phyloP scores from a whole-genome alignment of 2,329 filamentous ascomycete species.

The Diatrype stigma region DNA sequence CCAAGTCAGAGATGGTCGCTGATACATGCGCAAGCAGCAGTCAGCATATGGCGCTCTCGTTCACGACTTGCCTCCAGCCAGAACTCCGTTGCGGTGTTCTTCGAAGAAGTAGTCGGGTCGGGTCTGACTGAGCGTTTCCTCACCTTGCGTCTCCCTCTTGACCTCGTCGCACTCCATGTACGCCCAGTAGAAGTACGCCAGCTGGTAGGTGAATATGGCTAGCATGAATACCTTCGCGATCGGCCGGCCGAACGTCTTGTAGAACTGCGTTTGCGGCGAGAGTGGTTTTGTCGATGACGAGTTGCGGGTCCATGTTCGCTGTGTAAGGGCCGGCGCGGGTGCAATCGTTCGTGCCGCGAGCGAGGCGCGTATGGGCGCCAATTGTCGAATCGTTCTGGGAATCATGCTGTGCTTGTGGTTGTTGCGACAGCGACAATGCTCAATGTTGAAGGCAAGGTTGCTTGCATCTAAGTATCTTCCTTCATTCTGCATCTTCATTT shows the following conservation, averaged over 20 bases:
- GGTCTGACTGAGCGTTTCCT: slow-evolving; percentile 12
- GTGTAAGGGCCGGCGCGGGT: not conserved
- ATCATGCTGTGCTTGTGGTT: not conserved
- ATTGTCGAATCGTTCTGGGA: not conserved
- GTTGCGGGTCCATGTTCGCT: not conserved
- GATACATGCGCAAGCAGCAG: not conserved
- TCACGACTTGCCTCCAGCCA: not conserved
- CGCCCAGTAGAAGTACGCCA: slow-evolving; percentile 70
- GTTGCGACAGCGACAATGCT: not conserved
- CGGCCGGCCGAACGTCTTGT: slow-evolving; percentile 69
- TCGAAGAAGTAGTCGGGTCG: not conserved
- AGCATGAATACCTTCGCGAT: slow-evolving; percentile 70
- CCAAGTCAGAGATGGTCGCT: slow-evolving; percentile 25
- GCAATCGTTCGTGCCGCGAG: not conserved
- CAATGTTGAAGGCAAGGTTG: no score
- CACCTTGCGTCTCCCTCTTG: slow-evolving; percentile 55
- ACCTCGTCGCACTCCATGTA: slow-evolving; percentile 71
- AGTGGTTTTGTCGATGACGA: not conserved
- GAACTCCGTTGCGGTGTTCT: not conserved
- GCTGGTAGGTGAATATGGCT: slow-evolving; percentile 74
- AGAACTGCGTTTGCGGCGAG: slow-evolving; percentile 49
- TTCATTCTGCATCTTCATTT: no score
- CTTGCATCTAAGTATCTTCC: no score
- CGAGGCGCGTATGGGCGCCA: not conserved
- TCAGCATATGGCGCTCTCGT: not conserved